These are phyloP conservation scores for Raphanus hybrid DNA, from an alignment of 441 rosid species.

Conservation along the genomic window DNA sequence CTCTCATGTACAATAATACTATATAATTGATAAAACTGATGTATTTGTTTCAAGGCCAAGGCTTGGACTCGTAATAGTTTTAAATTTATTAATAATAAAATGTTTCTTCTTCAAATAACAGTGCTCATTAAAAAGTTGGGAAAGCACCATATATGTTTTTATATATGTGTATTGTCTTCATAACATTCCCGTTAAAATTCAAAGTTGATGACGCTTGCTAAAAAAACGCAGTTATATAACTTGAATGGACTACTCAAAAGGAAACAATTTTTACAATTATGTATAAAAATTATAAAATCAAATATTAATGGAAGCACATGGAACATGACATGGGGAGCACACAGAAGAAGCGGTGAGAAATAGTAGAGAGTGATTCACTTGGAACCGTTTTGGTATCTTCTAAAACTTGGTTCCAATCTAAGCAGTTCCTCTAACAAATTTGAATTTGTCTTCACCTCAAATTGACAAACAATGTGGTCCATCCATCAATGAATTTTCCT, in stretches of 20 bases:
- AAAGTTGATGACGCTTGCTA: conserved; percentile 11
- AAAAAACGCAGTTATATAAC: not conserved
- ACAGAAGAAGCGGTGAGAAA: conserved; percentile 35
- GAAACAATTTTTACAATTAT: too few species aligned
- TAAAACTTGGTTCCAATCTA: conserved; percentile 22
- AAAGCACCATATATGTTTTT: not conserved
- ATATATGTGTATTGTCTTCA: not conserved
- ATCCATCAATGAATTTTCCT: conserved; percentile 21
- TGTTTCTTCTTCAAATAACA: too few species aligned
- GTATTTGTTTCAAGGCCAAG: too few species aligned
- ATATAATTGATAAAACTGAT: too few species aligned
- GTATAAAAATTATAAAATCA: not conserved
- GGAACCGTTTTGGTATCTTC: conserved; percentile 26
- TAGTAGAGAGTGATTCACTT: conserved; percentile 12
- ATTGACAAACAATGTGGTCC: conserved; percentile 12
- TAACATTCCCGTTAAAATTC: conserved; percentile 12
- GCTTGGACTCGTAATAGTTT: too few species aligned
- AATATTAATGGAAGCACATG: conserved; percentile 16
- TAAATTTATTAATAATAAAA: too few species aligned
- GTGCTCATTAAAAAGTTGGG: not conserved
- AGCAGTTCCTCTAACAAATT: conserved; percentile 22
- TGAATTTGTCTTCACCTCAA: conserved; percentile 26
- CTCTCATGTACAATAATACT: too few species aligned
- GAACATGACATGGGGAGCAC: conserved; percentile 35
- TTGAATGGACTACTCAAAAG: not conserved